phyloP scores from a whole-genome alignment of 495 filamentous ascomycete species.

The Lasiosphaeris hirsuta region DNA sequence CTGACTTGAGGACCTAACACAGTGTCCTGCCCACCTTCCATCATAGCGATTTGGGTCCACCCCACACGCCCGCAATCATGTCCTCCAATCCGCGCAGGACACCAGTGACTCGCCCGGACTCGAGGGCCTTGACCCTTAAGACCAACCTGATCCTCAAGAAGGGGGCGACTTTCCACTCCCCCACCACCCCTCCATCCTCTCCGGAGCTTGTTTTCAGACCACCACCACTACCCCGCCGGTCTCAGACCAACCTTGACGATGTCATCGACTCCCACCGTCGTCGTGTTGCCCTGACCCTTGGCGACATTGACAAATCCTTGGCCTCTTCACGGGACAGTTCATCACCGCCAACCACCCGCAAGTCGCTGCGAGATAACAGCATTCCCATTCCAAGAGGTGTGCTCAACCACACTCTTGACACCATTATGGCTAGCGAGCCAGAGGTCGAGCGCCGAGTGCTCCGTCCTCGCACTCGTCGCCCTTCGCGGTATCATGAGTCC shows the following conservation, averaged over 20 bases:
- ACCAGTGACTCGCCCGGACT: conserved; percentile 44
- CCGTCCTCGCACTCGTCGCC: conserved; percentile 49
- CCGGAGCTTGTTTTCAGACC: conserved; percentile 46
- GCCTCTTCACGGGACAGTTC: conserved; percentile 30
- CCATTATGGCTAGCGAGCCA: conserved; percentile 38
- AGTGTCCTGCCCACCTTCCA: conserved; percentile 19
- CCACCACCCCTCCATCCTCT: conserved; percentile 41
- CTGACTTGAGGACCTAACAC: conserved; percentile 24
- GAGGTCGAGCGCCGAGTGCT: conserved; percentile 42
- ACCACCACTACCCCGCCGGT: conserved; percentile 54
- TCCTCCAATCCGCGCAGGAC: conserved; percentile 52
- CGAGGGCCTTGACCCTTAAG: conserved; percentile 45
- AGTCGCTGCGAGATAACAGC: conserved; percentile 44
- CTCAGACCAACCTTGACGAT: conserved; percentile 61
- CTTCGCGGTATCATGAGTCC: conserved; percentile 54
- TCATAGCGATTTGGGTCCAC: conserved; percentile 28
- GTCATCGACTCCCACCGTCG: conserved; percentile 54
- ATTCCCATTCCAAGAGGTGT: conserved; percentile 50
- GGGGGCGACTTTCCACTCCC: conserved; percentile 62
- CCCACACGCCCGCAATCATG: conserved; percentile 42
- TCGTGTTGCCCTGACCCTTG: conserved; percentile 49
- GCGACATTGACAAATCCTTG: conserved; percentile 49
- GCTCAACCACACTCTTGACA: conserved; percentile 45
- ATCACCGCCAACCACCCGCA: conserved; percentile 25
- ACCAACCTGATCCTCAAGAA: conserved; percentile 56